phyloP scores from a whole-genome alignment of 805 yeast genomes.

The Pichia gijzeniarum region DNA sequence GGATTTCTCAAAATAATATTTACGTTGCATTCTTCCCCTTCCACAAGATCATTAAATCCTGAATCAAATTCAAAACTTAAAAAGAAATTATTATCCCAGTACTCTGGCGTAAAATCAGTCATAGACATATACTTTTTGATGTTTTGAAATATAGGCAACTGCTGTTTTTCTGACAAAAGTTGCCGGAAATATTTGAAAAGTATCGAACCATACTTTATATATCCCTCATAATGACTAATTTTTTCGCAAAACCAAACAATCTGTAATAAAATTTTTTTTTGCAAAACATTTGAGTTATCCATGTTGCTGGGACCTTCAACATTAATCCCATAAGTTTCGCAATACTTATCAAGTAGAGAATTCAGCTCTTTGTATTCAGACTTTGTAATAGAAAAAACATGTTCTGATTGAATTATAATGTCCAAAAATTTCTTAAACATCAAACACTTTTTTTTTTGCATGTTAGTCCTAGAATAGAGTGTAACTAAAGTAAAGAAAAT shows the following conservation, averaged over 20 bases:
- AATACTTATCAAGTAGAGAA: slow-evolving; percentile 39
- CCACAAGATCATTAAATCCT: slow-evolving; percentile 33
- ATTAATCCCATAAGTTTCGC: slow-evolving; percentile 47
- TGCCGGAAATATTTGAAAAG: slow-evolving; percentile 51
- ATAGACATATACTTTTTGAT: slow-evolving; percentile 27
- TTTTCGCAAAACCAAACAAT: slow-evolving; percentile 50
- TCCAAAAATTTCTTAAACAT: slow-evolving; percentile 60
- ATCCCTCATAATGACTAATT: slow-evolving; percentile 39
- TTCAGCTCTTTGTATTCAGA: slow-evolving; percentile 14
- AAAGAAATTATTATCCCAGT: slow-evolving; percentile 68
- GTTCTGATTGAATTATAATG: slow-evolving; percentile 27
- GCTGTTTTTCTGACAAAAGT: slow-evolving; percentile 54
- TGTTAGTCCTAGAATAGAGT: slow-evolving; percentile 54
- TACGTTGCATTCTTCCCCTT: slow-evolving; percentile 59
- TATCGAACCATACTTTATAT: slow-evolving; percentile 43
- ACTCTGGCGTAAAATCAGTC: slow-evolving; percentile 26
- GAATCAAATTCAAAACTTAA: slow-evolving; percentile 17
- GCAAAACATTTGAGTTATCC: slow-evolving; percentile 16
- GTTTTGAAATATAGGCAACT: slow-evolving; percentile 33
- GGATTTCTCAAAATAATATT: slow-evolving; percentile 67
- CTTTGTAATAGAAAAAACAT: slow-evolving; percentile 9
- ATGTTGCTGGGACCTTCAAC: not conserved
- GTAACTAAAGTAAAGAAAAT: slow-evolving; percentile 62
- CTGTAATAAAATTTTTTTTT: slow-evolving; percentile 37
- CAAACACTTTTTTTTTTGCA: slow-evolving; percentile 63